Conservation (phyloP, 129 eudicot species). For the Arctium minus region DNA sequence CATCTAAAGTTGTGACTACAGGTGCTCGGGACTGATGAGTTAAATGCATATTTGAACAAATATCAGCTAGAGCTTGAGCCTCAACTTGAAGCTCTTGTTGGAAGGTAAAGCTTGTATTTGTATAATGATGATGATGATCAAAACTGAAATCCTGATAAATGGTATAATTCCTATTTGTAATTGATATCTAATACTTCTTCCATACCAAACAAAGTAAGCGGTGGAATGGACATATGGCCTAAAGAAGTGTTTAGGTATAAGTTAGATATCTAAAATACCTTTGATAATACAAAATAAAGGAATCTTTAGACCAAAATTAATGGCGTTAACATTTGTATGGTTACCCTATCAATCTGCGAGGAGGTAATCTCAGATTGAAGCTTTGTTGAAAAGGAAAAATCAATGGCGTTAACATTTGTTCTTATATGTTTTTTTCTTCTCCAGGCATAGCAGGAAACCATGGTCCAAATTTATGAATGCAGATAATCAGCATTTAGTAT, state of each 20-base stretch:
- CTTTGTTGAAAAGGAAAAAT: not conserved
- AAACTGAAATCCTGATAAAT: not conserved
- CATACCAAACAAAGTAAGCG: not conserved
- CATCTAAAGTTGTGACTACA: constrained; percentile 22
- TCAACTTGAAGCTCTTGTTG: constrained; percentile 97
- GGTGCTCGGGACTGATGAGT: constrained; percentile 99
- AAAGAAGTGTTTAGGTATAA: not conserved
- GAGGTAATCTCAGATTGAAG: not conserved
- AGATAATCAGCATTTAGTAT: constrained; percentile 91
- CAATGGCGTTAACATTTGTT: not conserved
- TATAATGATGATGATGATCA: not conserved
- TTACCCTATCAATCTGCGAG: not conserved
- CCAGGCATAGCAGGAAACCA: constrained; percentile 97
- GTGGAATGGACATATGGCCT: not conserved
- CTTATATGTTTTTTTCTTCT: not conserved
- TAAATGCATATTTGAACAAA: constrained; percentile 90
- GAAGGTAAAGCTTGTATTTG: constrained; percentile 48
- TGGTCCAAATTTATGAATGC: constrained; percentile 89
- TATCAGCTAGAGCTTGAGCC: constrained; percentile 94
- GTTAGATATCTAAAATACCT: not conserved
- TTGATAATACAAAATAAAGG: not conserved
- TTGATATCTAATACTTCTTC: not conserved
- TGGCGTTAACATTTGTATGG: not conserved
- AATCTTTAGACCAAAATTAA: not conserved
- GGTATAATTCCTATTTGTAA: not conserved